Percentiles rank a stretch among this genome's conserved stretches.
Evolutionary conservation across 2,329 filamentous ascomycete genomes (phyloP).

Genomic region (Beauveria sp.): DNA sequence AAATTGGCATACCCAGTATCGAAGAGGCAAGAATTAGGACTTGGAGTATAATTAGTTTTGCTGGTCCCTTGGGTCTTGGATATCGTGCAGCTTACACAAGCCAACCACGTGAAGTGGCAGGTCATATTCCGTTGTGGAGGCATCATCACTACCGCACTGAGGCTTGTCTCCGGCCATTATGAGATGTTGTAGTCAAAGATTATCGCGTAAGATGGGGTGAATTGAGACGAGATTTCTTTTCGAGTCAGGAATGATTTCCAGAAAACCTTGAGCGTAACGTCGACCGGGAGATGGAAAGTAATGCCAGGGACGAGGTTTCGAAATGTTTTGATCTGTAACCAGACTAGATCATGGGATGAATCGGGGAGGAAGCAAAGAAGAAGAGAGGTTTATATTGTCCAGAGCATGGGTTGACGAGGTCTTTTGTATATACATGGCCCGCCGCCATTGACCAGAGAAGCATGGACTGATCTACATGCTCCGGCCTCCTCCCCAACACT

Average conservation of each 20-base stretch:
- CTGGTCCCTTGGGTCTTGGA: too few relatives aligned
- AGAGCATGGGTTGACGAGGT: not conserved
- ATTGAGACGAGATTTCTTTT: not conserved
- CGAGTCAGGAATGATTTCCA: not conserved
- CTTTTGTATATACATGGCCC: not conserved
- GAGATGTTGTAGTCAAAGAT: not conserved
- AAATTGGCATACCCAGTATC: constrained; percentile 16
- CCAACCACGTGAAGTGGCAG: constrained; percentile 22
- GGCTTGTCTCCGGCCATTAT: constrained; percentile 17
- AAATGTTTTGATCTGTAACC: not conserved
- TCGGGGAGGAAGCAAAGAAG: not conserved
- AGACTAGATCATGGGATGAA: not conserved
- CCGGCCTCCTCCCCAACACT: not conserved
- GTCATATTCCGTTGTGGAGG: constrained; percentile 18
- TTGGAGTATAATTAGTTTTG: constrained; percentile 9
- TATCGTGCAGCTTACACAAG: constrained; percentile 20
- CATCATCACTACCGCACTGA: constrained; percentile 19
- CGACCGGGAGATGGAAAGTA: not conserved
- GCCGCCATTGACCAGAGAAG: too few relatives aligned
- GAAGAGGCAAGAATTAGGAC: constrained; percentile 23
- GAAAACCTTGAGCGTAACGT: not conserved
- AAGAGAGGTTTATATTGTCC: not conserved
- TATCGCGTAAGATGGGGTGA: not conserved
- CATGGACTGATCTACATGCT: not conserved
- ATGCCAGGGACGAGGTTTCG: not conserved